Evolutionary conservation across 129 eudicot species (phyloP).

Genomic region (Helianthus tuberosus): DNA sequence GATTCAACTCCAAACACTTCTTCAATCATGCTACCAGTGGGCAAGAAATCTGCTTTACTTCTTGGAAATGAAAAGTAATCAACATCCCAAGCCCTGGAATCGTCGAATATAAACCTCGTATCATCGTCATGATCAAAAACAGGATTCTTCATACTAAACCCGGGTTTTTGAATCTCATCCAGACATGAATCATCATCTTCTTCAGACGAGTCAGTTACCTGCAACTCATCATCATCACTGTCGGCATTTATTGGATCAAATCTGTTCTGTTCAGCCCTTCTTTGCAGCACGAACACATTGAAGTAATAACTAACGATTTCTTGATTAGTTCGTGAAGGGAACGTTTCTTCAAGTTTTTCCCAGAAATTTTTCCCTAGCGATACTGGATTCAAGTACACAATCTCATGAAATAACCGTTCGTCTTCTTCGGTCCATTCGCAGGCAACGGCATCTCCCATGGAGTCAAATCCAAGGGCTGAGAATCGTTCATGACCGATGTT

Average conservation of each 20-base stretch:
- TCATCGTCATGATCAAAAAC: not conserved
- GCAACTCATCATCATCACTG: slow-evolving; percentile 67
- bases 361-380: slow-evolving; percentile 56
- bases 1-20: slow-evolving; percentile 64
- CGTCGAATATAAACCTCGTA: slow-evolving; percentile 31
- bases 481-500: slow-evolving; percentile 36
- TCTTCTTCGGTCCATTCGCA: slow-evolving; percentile 59
- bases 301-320: slow-evolving; percentile 67
- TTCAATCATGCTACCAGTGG: slow-evolving; percentile 68
- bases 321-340: slow-evolving; percentile 49
- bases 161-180: not conserved
- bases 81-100: slow-evolving; percentile 56
- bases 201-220: slow-evolving; percentile 10
- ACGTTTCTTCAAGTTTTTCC: slow-evolving; percentile 43
- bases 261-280: slow-evolving; percentile 66
- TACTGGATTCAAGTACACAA: slow-evolving; percentile 45
- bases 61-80: slow-evolving; percentile 42
- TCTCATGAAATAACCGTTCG: slow-evolving; percentile 51
- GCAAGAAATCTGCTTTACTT: slow-evolving; percentile 50
- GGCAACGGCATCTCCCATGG: slow-evolving; percentile 62
- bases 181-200: not conserved
- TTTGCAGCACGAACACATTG: slow-evolving; percentile 62
- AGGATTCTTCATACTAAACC: not conserved
- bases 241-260: slow-evolving; percentile 47
- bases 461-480: slow-evolving; percentile 46